Percentiles rank a stretch among this genome's conserved stretches.
Evolutionary conservation across 2,329 filamentous ascomycete genomes (phyloP).

Genomic region (Trichoderma simmonsii): DNA sequence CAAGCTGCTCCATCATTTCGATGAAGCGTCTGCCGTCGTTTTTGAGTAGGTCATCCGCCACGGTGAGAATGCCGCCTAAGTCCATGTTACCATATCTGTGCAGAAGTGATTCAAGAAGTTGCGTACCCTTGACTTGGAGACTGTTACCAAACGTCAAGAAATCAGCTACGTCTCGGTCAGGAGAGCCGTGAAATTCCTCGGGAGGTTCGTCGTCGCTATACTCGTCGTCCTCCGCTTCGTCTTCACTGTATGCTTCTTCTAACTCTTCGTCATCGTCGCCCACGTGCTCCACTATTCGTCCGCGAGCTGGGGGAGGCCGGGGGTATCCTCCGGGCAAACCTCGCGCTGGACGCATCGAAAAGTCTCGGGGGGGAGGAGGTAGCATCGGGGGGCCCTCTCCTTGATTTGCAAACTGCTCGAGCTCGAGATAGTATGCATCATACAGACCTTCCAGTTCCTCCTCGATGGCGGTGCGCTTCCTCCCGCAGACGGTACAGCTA

Average conservation of each 20-base stretch:
- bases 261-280: slow-evolving; percentile 55
- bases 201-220: slow-evolving; percentile 64
- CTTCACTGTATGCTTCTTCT: slow-evolving; percentile 49
- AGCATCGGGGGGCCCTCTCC: slow-evolving; percentile 60
- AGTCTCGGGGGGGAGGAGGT: slow-evolving; percentile 54
- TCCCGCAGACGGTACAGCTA: slow-evolving; percentile 94
- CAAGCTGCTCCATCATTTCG: slow-evolving; percentile 99
- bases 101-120: slow-evolving; percentile 44
- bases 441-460: slow-evolving; percentile 97
- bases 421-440: slow-evolving; percentile 96
- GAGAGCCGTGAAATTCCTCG: slow-evolving; percentile 63
- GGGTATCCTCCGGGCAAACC: slow-evolving; percentile 57
- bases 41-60: slow-evolving; percentile 96
- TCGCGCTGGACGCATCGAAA: slow-evolving; percentile 57
- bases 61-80: slow-evolving; percentile 93
- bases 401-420: slow-evolving; percentile 94
- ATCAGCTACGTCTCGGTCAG: slow-evolving; percentile 69
- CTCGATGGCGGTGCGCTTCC: slow-evolving; percentile 95
- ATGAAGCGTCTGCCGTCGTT: slow-evolving; percentile 99
- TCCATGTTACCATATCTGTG: slow-evolving; percentile 47
- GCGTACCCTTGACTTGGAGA: slow-evolving; percentile 82
- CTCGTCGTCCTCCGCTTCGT: slow-evolving; percentile 57
- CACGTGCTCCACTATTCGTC: slow-evolving; percentile 68
- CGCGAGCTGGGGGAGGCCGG: slow-evolving; percentile 68
- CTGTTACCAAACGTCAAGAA: slow-evolving; percentile 98